A percentile compares a stretch with the other conserved stretches of the same genome.
Conservation (phyloP, 1,284 basidiomycete genomes). For the Apiotrichum brassicae region DNA sequence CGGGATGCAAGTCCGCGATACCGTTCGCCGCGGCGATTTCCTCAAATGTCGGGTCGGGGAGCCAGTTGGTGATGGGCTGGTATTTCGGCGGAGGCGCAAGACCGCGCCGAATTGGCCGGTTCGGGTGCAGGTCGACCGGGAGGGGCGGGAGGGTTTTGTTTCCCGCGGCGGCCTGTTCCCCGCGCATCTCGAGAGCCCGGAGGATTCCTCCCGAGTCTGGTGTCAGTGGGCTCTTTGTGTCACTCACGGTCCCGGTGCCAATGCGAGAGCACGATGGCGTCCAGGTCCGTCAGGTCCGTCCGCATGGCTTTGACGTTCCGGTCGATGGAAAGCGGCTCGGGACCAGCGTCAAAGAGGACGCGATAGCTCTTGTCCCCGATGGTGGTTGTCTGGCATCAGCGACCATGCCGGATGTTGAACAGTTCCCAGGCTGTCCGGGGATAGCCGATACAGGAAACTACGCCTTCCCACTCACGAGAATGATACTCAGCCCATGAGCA, state of each 20-base stretch:
- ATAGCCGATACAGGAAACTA: too few relatives aligned
- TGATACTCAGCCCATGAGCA: constrained; percentile 70
- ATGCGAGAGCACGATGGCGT: constrained; percentile 65
- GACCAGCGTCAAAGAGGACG: constrained; percentile 72
- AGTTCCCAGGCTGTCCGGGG: too few relatives aligned
- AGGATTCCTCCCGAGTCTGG: constrained; percentile 54
- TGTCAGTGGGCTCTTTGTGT: neutral
- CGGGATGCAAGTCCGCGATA: constrained; percentile 55
- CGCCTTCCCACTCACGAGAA: constrained; percentile 55
- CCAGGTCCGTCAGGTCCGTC: constrained; percentile 54
- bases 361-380: constrained; percentile 51
- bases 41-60: constrained; percentile 63
- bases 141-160: constrained; percentile 40
- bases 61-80: constrained; percentile 57
- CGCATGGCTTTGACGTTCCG: constrained; percentile 63
- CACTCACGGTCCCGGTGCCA: constrained; percentile 65
- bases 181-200: constrained; percentile 56
- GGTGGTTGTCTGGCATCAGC: constrained; percentile 26
- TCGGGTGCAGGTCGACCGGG: constrained; percentile 65
- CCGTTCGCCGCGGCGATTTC: constrained; percentile 57
- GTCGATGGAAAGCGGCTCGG: constrained; percentile 63
- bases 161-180: constrained; percentile 2
- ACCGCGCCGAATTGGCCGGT: constrained; percentile 64
- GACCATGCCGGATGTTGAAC: neutral
- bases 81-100: constrained; percentile 59